Percentiles rank a stretch among this genome's conserved stretches.
Evolutionary conservation across 352 stramenopile genomes (phyloP).

Genomic region (Salisapilia sapeloensis): DNA sequence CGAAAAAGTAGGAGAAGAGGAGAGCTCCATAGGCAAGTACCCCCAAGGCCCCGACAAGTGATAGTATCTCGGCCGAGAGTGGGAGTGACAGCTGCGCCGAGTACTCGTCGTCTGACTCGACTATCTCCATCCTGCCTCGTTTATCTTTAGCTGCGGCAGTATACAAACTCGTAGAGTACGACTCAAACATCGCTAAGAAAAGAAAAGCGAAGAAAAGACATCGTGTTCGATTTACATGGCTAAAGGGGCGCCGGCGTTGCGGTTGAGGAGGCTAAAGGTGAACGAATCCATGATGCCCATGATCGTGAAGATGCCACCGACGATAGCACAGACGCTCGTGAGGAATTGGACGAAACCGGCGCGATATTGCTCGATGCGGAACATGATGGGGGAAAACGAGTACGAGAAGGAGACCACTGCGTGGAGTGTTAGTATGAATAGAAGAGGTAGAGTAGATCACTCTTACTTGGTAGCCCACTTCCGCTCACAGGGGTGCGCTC

Average conservation of each 20-base stretch:
- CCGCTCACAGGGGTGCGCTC: conserved; percentile 74
- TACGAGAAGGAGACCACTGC: conserved; percentile 95
- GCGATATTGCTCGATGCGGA: conserved; percentile 87
- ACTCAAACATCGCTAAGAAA: no score
- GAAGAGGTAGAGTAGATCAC: background rate
- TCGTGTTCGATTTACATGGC: background rate
- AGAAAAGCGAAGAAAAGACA: no score
- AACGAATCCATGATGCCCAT: conserved; percentile 57
- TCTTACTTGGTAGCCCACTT: conserved; percentile 69
- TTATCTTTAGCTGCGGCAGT: no score
- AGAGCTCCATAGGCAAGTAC: conserved; percentile 39
- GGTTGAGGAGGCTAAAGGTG: conserved; percentile 30
- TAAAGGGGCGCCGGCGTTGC: conserved; percentile 12
- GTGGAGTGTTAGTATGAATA: conserved; percentile 7
- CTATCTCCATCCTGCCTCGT: background rate
- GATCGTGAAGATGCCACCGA: conserved; percentile 84
- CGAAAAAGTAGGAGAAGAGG: conserved; percentile 46
- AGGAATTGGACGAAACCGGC: conserved; percentile 83
- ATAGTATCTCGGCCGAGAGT: conserved; percentile 31
- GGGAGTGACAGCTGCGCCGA: conserved; percentile 42
- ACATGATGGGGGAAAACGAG: conserved; percentile 93
- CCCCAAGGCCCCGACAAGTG: conserved; percentile 41
- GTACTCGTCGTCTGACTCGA: conserved; percentile 3
- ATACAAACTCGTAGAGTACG: no score
- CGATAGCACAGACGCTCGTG: conserved; percentile 84